Conservation (phyloP, 2,329 filamentous ascomycete species). For the Hypoxylon sp. region DNA sequence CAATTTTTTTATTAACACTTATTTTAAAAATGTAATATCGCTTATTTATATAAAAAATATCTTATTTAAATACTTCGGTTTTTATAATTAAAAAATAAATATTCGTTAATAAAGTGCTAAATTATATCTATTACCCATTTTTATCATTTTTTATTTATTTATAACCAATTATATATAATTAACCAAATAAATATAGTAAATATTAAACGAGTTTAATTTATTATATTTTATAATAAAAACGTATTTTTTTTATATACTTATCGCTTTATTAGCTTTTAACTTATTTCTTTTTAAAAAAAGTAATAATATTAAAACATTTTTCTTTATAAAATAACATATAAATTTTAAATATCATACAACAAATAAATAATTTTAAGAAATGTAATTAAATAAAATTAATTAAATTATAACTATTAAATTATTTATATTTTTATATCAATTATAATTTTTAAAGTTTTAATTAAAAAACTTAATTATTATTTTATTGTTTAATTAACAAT, state of each 20-base stretch:
- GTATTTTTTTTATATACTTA: constrained; percentile 22
- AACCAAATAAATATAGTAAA: constrained; percentile 32
- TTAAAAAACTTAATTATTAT: constrained; percentile 40
- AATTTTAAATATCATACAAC: constrained; percentile 44
- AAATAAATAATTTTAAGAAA: constrained; percentile 35
- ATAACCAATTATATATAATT: constrained; percentile 21
- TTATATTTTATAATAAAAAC: constrained; percentile 43
- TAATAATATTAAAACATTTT: constrained; percentile 27
- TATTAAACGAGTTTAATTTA: constrained; percentile 35
- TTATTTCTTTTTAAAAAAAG: background rate
- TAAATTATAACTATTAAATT: constrained; percentile 47
- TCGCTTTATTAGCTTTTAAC: constrained; percentile 7
- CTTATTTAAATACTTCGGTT: constrained; percentile 5
- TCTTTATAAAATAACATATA: constrained; percentile 36
- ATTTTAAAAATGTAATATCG: constrained; percentile 1
- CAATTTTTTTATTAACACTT: background rate
- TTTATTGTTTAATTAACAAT: constrained; percentile 36
- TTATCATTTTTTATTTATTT: background rate
- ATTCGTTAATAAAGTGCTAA: background rate
- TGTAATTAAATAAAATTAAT: constrained; percentile 47
- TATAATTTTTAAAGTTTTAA: constrained; percentile 43
- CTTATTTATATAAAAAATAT: constrained; percentile 12
- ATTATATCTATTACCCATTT: constrained; percentile 8
- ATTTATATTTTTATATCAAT: constrained; percentile 36
- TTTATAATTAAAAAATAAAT: background rate